A percentile compares a stretch with the other conserved stretches of the same genome.
Conservation (phyloP, 2,329 filamentous ascomycete genomes). For the Didymella lethalis region DNA sequence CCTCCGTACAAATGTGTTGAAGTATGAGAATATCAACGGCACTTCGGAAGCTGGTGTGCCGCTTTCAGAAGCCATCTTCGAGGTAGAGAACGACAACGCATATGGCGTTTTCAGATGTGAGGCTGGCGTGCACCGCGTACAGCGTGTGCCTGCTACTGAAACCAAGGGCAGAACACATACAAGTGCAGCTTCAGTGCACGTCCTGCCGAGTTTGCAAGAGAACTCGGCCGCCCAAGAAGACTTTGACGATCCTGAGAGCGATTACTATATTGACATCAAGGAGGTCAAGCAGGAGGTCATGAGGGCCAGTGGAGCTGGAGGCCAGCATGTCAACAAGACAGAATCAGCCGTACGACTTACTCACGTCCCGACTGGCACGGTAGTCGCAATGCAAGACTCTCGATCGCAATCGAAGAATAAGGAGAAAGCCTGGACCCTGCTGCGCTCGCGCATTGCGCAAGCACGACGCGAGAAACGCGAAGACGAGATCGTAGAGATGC, state of each 20-base stretch:
- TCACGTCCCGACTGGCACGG: conserved; percentile 84
- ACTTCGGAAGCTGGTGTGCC: conserved; percentile 68
- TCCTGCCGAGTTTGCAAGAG: conserved; percentile 82
- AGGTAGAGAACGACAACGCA: conserved; percentile 77
- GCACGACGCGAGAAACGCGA: conserved; percentile 81
- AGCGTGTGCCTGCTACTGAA: conserved; percentile 91
- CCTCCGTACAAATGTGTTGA: conserved; percentile 73
- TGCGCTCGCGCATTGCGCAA: conserved; percentile 84
- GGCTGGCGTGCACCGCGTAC: conserved; percentile 93
- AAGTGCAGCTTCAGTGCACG: conserved; percentile 89
- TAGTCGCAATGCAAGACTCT: conserved; percentile 91
- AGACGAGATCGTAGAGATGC: conserved; percentile 75
- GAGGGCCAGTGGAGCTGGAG: conserved; percentile 89
- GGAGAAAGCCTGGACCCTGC: conserved; percentile 82
- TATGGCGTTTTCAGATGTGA: conserved; percentile 86
- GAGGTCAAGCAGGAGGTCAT: conserved; percentile 89
- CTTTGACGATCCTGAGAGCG: conserved; percentile 83
- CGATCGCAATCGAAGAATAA: conserved; percentile 91
- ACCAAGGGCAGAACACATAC: conserved; percentile 92
- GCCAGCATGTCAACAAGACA: conserved; percentile 98
- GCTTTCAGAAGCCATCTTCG: conserved; percentile 86
- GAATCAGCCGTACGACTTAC: conserved; percentile 94
- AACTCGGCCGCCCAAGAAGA: conserved; percentile 61
- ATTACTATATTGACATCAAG: conserved; percentile 86
- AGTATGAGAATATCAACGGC: conserved; percentile 79